Percentiles rank a stretch among this genome's conserved stretches.
Evolutionary conservation across 306 rosid species (phyloP).

Genomic region (Erythrophleum fordii): DNA sequence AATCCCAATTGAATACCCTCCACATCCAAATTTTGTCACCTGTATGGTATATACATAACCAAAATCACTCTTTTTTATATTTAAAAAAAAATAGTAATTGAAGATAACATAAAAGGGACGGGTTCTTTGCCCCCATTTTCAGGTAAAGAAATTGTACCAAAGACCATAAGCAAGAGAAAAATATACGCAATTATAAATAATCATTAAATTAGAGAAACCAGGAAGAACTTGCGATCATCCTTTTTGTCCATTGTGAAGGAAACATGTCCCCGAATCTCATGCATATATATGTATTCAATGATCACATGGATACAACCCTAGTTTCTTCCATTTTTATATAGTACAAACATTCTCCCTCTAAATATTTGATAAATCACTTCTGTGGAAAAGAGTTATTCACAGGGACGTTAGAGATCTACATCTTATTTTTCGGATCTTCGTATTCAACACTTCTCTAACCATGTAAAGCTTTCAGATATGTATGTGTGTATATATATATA

Average conservation of each 20-base stretch:
- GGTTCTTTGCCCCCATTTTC: background rate
- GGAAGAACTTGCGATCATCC: background rate
- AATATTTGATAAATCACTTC: background rate
- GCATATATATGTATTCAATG: conserved; percentile 1
- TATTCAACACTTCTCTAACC: background rate
- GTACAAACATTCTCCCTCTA: background rate
- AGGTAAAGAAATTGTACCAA: background rate
- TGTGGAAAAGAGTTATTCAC: background rate
- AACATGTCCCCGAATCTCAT: conserved; percentile 29
- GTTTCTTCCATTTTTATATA: conserved; percentile 5
- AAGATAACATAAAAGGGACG: background rate
- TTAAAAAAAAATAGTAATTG: background rate
- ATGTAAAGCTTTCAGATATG: background rate
- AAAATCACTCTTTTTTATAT: background rate
- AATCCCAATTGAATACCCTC: conserved; percentile 75
- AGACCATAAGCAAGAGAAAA: background rate
- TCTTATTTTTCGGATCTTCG: background rate
- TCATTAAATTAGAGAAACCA: background rate
- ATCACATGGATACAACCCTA: conserved; percentile 36
- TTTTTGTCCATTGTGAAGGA: conserved; percentile 26
- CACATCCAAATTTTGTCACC: conserved; percentile 84
- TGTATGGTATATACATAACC: conserved; percentile 1
- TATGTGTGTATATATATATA: background rate
- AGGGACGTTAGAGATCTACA: background rate
- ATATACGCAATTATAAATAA: background rate